Percentiles rank a stretch among this genome's conserved stretches.
Conservation (phyloP, 345 rosid species). For the Syzygium aqueum region DNA sequence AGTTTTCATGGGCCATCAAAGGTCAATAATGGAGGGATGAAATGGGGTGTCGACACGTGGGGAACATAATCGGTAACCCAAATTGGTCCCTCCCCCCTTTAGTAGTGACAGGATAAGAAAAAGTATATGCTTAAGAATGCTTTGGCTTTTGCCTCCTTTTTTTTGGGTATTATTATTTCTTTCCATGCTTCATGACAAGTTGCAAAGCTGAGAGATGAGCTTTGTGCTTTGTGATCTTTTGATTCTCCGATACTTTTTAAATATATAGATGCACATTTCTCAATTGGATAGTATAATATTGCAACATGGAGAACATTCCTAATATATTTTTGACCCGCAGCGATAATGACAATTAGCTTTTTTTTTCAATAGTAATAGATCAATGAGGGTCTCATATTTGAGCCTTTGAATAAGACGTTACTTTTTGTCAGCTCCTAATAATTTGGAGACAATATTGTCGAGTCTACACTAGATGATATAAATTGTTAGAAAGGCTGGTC, state of each 20-base stretch:
- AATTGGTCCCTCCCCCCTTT: constrained; percentile 1
- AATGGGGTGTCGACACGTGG: constrained; percentile 17
- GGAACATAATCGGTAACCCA: constrained; percentile 4
- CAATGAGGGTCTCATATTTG: fast-evolving
- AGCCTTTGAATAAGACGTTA: background rate
- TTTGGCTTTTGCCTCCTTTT: background rate
- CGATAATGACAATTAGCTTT: background rate
- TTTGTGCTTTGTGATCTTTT: background rate
- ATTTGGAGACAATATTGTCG: background rate
- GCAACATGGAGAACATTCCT: background rate
- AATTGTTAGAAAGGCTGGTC: background rate
- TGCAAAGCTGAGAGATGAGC: constrained; percentile 1
- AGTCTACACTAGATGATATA: background rate
- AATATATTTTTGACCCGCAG: background rate
- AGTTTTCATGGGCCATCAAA: background rate
- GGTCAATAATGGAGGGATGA: background rate
- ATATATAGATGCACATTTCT: background rate
- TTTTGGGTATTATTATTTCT: no score
- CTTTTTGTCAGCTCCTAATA: background rate
- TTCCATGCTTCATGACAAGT: constrained; percentile 29
- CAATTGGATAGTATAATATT: no score
- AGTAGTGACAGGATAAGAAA: constrained; percentile 12
- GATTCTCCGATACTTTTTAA: background rate
- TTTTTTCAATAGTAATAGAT: background rate
- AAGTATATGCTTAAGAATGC: constrained; percentile 28